phyloP scores from a whole-genome alignment of 164 flowering plant genomes.

The Akebia trifoliata region DNA sequence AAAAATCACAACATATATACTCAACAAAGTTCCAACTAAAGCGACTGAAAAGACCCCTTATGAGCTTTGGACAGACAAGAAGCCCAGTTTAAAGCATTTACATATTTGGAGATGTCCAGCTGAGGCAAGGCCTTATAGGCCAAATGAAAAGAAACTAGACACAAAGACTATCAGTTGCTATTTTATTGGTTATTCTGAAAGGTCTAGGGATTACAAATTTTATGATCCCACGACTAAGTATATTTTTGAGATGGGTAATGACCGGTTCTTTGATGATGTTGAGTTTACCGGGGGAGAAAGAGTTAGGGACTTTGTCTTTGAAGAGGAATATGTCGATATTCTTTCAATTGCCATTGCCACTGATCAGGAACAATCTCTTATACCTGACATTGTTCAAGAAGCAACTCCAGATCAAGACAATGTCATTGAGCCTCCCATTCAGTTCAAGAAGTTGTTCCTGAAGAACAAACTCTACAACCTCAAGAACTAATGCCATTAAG shows the following conservation, averaged over 20 bases:
- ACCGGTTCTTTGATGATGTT: not conserved
- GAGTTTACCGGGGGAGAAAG: not conserved
- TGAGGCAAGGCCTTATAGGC: slow-evolving; percentile 2
- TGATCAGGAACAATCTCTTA: not conserved
- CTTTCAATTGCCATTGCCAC: not conserved
- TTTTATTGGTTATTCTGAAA: not conserved
- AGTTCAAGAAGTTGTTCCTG: not conserved
- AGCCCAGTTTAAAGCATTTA: slow-evolving; percentile 1
- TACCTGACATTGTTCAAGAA: not conserved
- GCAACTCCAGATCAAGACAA: too few relatives aligned
- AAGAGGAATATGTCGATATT: slow-evolving; percentile 2
- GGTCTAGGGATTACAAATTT: not conserved
- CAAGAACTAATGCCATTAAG: not conserved
- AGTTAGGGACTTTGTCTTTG: slow-evolving; percentile 2
- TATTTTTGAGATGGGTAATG: slow-evolving; percentile 4
- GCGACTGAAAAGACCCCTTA: not conserved
- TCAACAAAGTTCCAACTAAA: not conserved
- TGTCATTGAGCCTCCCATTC: not conserved
- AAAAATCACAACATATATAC: not conserved
- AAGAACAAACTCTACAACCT: slow-evolving; percentile 10
- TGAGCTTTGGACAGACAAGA: slow-evolving; percentile 1
- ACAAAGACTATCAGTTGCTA: not conserved
- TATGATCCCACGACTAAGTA: not conserved
- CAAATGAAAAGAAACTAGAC: not conserved
- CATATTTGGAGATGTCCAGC: not conserved